phyloP scores from a whole-genome alignment of 1,139 yeast species.

The Candida buenavistaensis region DNA sequence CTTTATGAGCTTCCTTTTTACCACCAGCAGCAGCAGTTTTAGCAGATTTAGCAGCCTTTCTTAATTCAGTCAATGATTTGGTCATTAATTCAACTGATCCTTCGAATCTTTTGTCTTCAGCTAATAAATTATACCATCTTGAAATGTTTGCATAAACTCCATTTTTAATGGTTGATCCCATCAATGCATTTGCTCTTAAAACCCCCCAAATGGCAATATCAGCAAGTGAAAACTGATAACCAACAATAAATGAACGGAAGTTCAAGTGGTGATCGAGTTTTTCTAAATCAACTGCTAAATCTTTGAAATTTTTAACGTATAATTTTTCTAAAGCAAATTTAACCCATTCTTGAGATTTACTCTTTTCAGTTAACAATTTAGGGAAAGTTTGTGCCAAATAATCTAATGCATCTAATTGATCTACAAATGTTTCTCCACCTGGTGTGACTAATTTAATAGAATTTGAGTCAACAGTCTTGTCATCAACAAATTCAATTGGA shows the following conservation, averaged over 20 bases:
- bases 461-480: constrained; percentile 44
- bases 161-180: constrained; percentile 86
- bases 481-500: constrained; percentile 67
- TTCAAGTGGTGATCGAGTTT: constrained; percentile 75
- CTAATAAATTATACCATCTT: constrained; percentile 89
- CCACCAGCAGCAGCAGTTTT: constrained; percentile 48
- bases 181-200: constrained; percentile 86
- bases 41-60: constrained; percentile 58
- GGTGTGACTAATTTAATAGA: constrained; percentile 45
- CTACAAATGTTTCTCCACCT: constrained; percentile 45
- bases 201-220: constrained; percentile 95
- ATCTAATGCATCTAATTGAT: constrained; percentile 44
- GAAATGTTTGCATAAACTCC: constrained; percentile 81
- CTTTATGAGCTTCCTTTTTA: constrained; percentile 79
- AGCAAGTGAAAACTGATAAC: constrained; percentile 65
- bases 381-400: constrained; percentile 51
- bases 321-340: constrained; percentile 68
- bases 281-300: constrained; percentile 72
- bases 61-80: constrained; percentile 69
- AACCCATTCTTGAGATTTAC: constrained; percentile 58
- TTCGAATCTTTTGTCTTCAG: constrained; percentile 62
- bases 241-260: constrained; percentile 77
- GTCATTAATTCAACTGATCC: constrained; percentile 66
- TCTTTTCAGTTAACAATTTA: constrained; percentile 27
- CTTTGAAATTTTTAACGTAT: constrained; percentile 84